Evolutionary conservation across 108 stramenopile species (phyloP), one percentile per base, ranked within the genome.

Genomic region (Asterionellopsis glacialis): DNA sequence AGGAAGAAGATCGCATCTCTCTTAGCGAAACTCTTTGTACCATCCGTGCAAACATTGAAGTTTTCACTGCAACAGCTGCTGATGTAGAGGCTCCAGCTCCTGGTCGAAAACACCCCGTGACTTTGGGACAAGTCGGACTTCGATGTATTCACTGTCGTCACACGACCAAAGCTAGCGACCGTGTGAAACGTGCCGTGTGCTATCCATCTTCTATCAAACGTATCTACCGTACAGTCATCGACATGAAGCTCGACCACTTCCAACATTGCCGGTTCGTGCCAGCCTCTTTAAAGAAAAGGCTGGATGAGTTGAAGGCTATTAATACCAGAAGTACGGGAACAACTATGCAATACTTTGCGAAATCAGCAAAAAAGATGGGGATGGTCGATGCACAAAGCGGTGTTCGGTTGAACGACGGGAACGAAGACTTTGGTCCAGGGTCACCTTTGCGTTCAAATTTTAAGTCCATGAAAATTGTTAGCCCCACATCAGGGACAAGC

Each of bases 181-280:
- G 89, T 12, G 85, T 94, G n/a, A 94, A 94, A 70, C 73, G 93
- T 10, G 93, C 93, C 7, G 86, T 86, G 11, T 94, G 93, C 67
- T 94, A 88, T 45, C 93, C 93, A 49, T 91, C 93, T 1, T 84
- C 84, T 5, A 86, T 88, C 59, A 83, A 85, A 45, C 76, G 93
- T 6, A 94, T 94, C 47, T 94, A 94, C 45, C 74, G 92, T 0
- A 86, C 93, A 15, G 85, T 94, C n/a, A 94, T 91, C 61, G 93
- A 94, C 41, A 94, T 94, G 93, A 94, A 94, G 61, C 70, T 94
- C 7, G 93, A 94, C 63, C 93, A 94, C 69, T 91, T 94, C 60
- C 69, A 70, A 45, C 73, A 69, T 19, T 94, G 93, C 66, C 85
- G 77, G 15, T 87, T 87, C 42, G 89, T 94, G 12, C 93, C 93